Evolutionary conservation across 495 filamentous ascomycete species (phyloP).

Genomic region (Polyplosphaeria fusca): DNA sequence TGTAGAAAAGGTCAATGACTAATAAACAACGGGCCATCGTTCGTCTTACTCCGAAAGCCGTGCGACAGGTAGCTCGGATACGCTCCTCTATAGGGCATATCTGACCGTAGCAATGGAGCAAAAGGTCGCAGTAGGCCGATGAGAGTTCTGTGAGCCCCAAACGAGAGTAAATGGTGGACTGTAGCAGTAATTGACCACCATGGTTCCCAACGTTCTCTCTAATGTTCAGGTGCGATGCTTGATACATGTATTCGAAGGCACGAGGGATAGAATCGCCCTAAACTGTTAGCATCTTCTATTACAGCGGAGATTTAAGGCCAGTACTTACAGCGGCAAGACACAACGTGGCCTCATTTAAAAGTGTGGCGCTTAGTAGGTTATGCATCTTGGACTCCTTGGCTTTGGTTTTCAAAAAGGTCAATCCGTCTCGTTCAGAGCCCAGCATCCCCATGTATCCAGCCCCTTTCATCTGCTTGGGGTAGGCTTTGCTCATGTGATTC

Average conservation of each 20-base stretch:
- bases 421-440: slow-evolving; percentile 74
- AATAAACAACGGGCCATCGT: background rate
- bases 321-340: slow-evolving; percentile 57
- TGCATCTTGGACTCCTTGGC: slow-evolving; percentile 87
- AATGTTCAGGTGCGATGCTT: slow-evolving; percentile 77
- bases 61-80: slow-evolving; percentile 62
- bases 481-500: slow-evolving; percentile 87
- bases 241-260: slow-evolving; percentile 73
- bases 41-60: slow-evolving; percentile 52
- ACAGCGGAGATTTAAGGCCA: background rate
- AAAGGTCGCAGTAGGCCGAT: slow-evolving; percentile 66
- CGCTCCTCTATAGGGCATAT: slow-evolving; percentile 71
- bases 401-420: slow-evolving; percentile 81
- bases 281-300: background rate
- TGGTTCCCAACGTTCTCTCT: slow-evolving; percentile 71
- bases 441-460: slow-evolving; percentile 69
- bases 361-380: slow-evolving; percentile 76
- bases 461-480: slow-evolving; percentile 70
- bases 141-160: slow-evolving; percentile 58
- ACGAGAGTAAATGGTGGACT: slow-evolving; percentile 69
- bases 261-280: slow-evolving; percentile 76
- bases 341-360: slow-evolving; percentile 83
- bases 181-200: slow-evolving; percentile 68
- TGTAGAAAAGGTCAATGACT: slow-evolving; percentile 36
- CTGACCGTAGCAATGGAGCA: slow-evolving; percentile 67